A percentile compares a stretch with the other conserved stretches of the same genome.
These are phyloP conservation scores for Aspergillus spinulosporus DNA, from an alignment of 2,329 filamentous ascomycete genomes.

Conservation along the genomic window DNA sequence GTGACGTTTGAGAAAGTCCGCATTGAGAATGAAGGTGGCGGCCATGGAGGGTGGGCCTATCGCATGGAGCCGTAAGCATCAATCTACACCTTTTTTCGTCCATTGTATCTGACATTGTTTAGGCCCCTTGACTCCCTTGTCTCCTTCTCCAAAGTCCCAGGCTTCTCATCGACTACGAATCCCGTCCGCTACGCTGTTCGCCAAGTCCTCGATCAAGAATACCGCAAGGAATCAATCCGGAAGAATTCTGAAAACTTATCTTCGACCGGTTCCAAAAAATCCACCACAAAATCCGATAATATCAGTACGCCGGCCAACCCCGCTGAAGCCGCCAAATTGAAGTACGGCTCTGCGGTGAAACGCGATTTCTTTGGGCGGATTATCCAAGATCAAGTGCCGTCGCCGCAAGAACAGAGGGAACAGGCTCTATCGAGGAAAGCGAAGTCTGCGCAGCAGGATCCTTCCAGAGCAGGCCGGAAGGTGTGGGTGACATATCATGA, in stretches of 20 bases:
- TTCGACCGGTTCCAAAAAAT: constrained; percentile 26
- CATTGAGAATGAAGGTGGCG: constrained; percentile 67
- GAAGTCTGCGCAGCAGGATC: constrained; percentile 28
- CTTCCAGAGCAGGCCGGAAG: constrained; percentile 52
- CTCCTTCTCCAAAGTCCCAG: constrained; percentile 55
- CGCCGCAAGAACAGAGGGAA: constrained; percentile 38
- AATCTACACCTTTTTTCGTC: not conserved
- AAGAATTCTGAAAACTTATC: constrained; percentile 62
- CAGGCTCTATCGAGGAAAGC: constrained; percentile 19
- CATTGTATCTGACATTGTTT: not conserved
- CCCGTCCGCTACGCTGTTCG: constrained; percentile 89
- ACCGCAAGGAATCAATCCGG: constrained; percentile 68
- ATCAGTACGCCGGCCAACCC: constrained; percentile 26
- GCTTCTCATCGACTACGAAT: constrained; percentile 54
- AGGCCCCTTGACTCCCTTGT: constrained; percentile 74
- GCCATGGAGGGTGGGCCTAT: constrained; percentile 73
- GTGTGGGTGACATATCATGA: constrained; percentile 91
- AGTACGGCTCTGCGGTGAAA: constrained; percentile 53
- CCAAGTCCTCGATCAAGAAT: constrained; percentile 90
- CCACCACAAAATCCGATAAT: constrained; percentile 24
- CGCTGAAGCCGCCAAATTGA: constrained; percentile 26
- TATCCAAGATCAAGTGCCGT: constrained; percentile 47
- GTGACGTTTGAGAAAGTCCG: constrained; percentile 77
- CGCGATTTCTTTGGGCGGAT: constrained; percentile 84
- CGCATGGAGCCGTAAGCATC: constrained; percentile 85